Evolutionary conservation across 768 basidiomycete genomes (phyloP), one percentile per base, ranked within the genome.

Genomic region (Calocera viscosa): DNA sequence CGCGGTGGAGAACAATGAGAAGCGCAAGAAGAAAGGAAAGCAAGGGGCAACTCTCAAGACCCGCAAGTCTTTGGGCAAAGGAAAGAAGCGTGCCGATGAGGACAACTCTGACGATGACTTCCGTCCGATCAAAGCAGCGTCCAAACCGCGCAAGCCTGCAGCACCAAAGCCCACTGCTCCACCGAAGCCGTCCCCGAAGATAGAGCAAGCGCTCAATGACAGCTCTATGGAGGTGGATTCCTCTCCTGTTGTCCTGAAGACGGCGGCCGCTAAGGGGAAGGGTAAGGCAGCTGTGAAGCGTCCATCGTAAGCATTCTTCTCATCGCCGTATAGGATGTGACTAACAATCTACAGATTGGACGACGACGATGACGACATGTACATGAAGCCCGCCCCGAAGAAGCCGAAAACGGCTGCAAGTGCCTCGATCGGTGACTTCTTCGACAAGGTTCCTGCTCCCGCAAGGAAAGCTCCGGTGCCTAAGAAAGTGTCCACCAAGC

Each of bases 11-110:
- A 81, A 82, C 30, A 80, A 78, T 24, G 78, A 79, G 38, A 84
- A 83, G 76, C 80, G 80, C 68, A 79, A 82, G 74, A 84, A 83
- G 75, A 81, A 79, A 10, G 69, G 67, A 70, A 84, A 84, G 74
- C 83, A 85, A 69, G 76, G 53, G 14, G 53, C 80, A 5, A 82
- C 82, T 22, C 78, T 84, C n/a, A 79, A 79, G 63, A 80, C 80
- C n/a, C 75, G 81, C 11, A 82, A 82, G 71, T 82, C 82, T n/a
- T 71, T 82, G 22, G 72, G 71, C 30, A 77, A 77, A 67, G 73
- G 75, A 40, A 79, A 77, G 72, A 80, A 77, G 71, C 32, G 41
- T 17, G 67, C 70, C 2, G 78, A 77, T 1, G 78, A 67, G 24
- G 71, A 72, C 32, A 74, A 78, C 66, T 79, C 77, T 2, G 83